Conservation (phyloP, 1,139 yeast genomes). For the Nakaseomyces nivariensis region DNA sequence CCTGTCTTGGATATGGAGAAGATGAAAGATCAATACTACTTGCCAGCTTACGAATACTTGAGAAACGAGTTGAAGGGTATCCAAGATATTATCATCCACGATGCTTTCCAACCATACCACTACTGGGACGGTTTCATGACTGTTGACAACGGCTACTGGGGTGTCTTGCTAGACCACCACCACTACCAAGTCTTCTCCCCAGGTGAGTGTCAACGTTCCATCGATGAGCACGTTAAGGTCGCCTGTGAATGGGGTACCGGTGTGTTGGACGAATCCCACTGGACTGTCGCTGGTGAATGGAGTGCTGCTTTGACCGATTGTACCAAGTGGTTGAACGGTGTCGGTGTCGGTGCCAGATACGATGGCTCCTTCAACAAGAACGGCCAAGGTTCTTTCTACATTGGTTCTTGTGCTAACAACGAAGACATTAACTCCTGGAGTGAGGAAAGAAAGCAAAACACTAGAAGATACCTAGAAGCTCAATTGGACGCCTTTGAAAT, state of each 20-base stretch:
- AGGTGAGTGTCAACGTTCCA: slow-evolving; percentile 44
- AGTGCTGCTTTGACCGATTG: slow-evolving; percentile 93
- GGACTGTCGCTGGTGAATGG: slow-evolving; percentile 87
- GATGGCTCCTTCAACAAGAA: slow-evolving; percentile 48
- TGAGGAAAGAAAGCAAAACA: slow-evolving; percentile 41
- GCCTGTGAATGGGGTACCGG: slow-evolving; percentile 57
- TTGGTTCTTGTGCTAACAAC: slow-evolving; percentile 58
- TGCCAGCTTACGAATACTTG: slow-evolving; percentile 30
- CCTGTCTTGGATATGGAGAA: slow-evolving; percentile 48
- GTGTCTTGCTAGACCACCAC: slow-evolving; percentile 80
- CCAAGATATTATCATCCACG: slow-evolving; percentile 33
- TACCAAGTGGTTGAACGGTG: slow-evolving; percentile 86
- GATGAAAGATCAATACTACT: slow-evolving; percentile 45
- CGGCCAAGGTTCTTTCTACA: slow-evolving; percentile 35
- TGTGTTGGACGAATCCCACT: slow-evolving; percentile 47
- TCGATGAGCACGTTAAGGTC: slow-evolving; percentile 51
- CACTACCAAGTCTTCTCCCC: slow-evolving; percentile 78
- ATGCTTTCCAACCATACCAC: slow-evolving; percentile 49
- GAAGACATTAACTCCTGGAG: slow-evolving; percentile 55
- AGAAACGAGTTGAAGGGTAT: slow-evolving; percentile 25
- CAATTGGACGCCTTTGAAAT: slow-evolving; percentile 77
- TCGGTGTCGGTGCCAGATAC: slow-evolving; percentile 77
- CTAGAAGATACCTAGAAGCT: slow-evolving; percentile 73
- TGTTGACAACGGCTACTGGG: slow-evolving; percentile 38
- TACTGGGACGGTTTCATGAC: slow-evolving; percentile 54